These are phyloP conservation scores for Eragrostis nindensis DNA, from an alignment of 176 grass and related monocot species.

Conservation along the genomic window DNA sequence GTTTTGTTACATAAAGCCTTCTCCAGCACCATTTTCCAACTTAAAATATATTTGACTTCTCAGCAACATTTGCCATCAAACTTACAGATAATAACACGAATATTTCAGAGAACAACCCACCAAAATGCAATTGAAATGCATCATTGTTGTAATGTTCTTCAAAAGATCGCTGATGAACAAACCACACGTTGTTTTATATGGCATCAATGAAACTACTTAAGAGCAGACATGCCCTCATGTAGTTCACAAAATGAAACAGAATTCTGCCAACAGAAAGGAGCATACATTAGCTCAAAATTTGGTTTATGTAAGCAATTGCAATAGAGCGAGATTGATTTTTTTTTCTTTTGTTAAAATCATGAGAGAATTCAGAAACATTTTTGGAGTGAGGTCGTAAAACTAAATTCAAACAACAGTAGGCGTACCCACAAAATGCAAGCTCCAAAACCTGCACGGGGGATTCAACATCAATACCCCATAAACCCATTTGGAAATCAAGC, in stretches of 20 bases:
- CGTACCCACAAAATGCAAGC: background rate
- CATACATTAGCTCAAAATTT: too few species aligned
- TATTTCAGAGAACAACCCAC: background rate
- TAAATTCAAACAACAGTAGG: background rate
- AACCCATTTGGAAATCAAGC: background rate
- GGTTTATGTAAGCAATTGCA: background rate
- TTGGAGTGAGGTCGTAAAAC: background rate
- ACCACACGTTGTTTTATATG: background rate
- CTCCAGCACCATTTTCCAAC: conserved; percentile 17
- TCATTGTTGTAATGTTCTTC: background rate
- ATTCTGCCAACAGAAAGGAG: background rate
- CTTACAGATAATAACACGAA: background rate
- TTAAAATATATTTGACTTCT: conserved; percentile 23
- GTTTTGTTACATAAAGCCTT: conserved; percentile 29
- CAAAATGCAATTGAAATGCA: background rate
- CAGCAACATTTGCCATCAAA: background rate
- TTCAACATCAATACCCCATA: background rate
- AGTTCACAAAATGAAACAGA: background rate
- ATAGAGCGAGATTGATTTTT: background rate
- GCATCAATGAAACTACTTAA: background rate
- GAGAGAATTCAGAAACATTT: background rate
- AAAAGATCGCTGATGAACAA: background rate
- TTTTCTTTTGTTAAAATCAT: background rate
- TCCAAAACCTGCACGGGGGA: background rate
- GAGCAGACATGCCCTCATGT: background rate